Evolutionary conservation across 1,139 yeast species (phyloP), one percentile per base, ranked within the genome.

Genomic region (Pichia inconspicua): DNA sequence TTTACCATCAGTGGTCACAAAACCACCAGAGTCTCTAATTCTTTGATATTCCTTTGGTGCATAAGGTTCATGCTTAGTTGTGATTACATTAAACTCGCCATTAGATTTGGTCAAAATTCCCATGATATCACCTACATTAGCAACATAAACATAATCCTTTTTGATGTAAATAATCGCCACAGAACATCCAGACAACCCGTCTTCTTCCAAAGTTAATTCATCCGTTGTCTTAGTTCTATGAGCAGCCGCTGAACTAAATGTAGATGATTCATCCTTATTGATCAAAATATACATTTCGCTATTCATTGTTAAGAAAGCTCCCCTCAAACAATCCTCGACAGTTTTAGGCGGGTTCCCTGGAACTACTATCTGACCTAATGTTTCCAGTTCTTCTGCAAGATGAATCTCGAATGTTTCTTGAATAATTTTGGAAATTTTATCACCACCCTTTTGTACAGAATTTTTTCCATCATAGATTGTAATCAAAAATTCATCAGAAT

Each of bases 51-150:
- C 98, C 31, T 72, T 73, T 42, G 87, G 74, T 43, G 76, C 79
- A 6, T 95, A 84, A 6, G 97, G 96, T 53, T 84, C 89, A 62
- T 92, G 97, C 48, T 84, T 81, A 31, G 77, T 80, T 1, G 96
- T 85, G 44, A 94, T 70, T 6, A 80, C 71, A 12, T 75, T 69
- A 61, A 80, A 85, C 44, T 88, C 94, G 30, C 97, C 97, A 64
- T 86, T 87, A 41, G 80, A 77, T 53, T 84, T 77, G 5, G 95
- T 82, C 48, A 92, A 66, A 47, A 92, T 73, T 0, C 90, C 92
- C 73, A 84, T 85, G 3, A 87, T 80, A 61, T 92, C 97, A 59
- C 99, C 99, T 48, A 86, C 78, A 58, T 90, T 90, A 3, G 97
- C 97, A 19, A 90, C 76, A 63, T 83, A 89, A 31, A 90, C 66